Evolutionary conservation across 2,329 filamentous ascomycete genomes (phyloP).

Genomic region (Venturia effusa): DNA sequence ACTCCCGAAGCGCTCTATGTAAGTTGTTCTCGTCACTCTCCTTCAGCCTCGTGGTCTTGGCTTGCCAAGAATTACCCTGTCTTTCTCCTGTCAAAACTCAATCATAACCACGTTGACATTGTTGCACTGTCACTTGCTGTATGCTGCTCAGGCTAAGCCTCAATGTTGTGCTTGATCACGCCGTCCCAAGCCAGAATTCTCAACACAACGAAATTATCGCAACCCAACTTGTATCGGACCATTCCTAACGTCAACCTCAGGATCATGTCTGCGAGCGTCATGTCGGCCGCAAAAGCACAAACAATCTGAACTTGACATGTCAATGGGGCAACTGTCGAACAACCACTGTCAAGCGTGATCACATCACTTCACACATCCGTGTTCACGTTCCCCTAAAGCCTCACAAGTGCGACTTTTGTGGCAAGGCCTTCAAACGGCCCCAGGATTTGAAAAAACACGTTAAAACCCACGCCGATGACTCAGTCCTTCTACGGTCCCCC

Average conservation of each 20-base stretch:
- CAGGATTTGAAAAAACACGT: slow-evolving; percentile 99
- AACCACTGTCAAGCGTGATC: slow-evolving; percentile 95
- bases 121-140: background rate
- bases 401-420: slow-evolving; percentile 97
- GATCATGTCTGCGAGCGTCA: slow-evolving; percentile 98
- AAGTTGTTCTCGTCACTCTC: slow-evolving; percentile 20
- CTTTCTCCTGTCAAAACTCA: background rate
- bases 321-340: slow-evolving; percentile 95
- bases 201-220: background rate
- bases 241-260: slow-evolving; percentile 35
- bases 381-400: slow-evolving; percentile 98
- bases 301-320: slow-evolving; percentile 95
- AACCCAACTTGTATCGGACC: background rate
- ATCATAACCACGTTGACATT: background rate
- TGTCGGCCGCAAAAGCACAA: slow-evolving; percentile 97
- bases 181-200: background rate
- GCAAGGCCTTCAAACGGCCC: slow-evolving; percentile 97
- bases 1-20: slow-evolving; percentile 53
- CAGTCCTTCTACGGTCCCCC: slow-evolving; percentile 58
- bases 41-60: background rate
- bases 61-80: background rate
- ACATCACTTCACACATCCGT: slow-evolving; percentile 97
- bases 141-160: background rate
- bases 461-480: slow-evolving; percentile 97
- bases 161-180: background rate